These are phyloP conservation scores for Ophiostoma sp. DNA, from an alignment of 2,329 filamentous ascomycete genomes.

Conservation along the genomic window DNA sequence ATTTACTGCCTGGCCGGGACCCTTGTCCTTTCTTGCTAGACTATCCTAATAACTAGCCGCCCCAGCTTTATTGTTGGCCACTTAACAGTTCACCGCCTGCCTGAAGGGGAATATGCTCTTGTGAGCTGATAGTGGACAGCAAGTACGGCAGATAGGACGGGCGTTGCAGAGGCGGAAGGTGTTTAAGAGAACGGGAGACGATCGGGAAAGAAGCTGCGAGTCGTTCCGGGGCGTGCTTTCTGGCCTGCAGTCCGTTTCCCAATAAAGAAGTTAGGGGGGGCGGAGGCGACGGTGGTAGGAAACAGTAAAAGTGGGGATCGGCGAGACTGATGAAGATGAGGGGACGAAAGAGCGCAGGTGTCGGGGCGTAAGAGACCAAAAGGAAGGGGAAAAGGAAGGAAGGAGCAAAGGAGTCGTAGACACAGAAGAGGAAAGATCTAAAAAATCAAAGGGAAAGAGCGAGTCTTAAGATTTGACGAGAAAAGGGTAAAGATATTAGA, in stretches of 20 bases:
- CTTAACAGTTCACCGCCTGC: constrained; percentile 18
- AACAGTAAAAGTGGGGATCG: constrained; percentile 8
- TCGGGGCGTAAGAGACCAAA: not conserved
- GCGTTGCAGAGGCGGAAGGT: not conserved
- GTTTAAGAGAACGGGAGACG: not conserved
- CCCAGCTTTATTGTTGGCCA: not conserved
- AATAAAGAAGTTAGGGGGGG: not conserved
- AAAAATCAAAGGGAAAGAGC: not conserved
- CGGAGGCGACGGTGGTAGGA: constrained; percentile 1
- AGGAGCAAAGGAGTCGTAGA: not conserved
- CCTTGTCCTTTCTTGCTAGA: constrained; percentile 4
- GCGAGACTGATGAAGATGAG: constrained; percentile 12
- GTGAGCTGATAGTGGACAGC: not conserved
- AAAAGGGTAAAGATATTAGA: not conserved
- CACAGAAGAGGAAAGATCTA: not conserved
- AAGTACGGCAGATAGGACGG: not conserved
- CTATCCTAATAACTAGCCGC: constrained; percentile 1
- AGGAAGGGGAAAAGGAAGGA: not conserved
- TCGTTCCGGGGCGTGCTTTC: not conserved
- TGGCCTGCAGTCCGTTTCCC: not conserved
- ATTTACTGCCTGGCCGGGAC: constrained; percentile 1
- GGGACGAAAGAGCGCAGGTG: not conserved
- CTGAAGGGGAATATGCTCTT: constrained; percentile 13
- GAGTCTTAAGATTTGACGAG: not conserved
- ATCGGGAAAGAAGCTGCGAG: not conserved